Evolutionary conservation across 148 eudicot genomes (phyloP), one percentile per base, ranked within the genome.

Genomic region (Oxyria digyna): DNA sequence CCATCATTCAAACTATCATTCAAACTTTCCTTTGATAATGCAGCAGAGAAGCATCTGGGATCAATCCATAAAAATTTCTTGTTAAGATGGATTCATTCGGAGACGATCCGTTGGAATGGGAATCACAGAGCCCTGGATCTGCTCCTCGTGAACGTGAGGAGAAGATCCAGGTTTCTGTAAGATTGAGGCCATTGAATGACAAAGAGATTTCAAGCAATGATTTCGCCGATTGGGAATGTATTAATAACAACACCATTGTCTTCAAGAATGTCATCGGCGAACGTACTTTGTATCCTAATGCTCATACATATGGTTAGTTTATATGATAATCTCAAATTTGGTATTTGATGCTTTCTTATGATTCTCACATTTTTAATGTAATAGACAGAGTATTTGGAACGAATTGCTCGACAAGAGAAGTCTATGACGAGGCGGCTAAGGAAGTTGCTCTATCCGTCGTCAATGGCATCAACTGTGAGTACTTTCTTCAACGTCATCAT

Each of bases 391-490:
- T 89, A 77, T 89, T 83, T 81, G 89, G 89, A 42, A 48, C 67
- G 32, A 82, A 83, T n/a, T 59, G 77, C 67, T 80, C 89, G 43
- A 91, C 94, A 17, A 80, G 71, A 73, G 76, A 84, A 72, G 97
- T 91, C 13, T 91, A 91, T 29, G 94, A 87, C 63, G 91, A 84
- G 70, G 85, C 85, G 67, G 87, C 91, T 31, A 91, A 83, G 80
- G 81, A 79, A 74, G 83, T 91, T 67, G 83, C 91, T 75, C 91
- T 91, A 33, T 87, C 94, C 37, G 97, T 81, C 55, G 55, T 87
- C 42, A 85, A 78, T 75, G 97, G 97, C 69, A 84, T 91, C 24
- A 91, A 91, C 20, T 77, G 97, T 91, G 73, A 80, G 87, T 76
- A 55, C 38, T 59, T 26, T 55, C 63, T 55, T n/a, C n/a, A n/a